Evolutionary conservation across 192 early-diverging fungal species (phyloP).

Genomic region (Entomortierella chlamydospora): DNA sequence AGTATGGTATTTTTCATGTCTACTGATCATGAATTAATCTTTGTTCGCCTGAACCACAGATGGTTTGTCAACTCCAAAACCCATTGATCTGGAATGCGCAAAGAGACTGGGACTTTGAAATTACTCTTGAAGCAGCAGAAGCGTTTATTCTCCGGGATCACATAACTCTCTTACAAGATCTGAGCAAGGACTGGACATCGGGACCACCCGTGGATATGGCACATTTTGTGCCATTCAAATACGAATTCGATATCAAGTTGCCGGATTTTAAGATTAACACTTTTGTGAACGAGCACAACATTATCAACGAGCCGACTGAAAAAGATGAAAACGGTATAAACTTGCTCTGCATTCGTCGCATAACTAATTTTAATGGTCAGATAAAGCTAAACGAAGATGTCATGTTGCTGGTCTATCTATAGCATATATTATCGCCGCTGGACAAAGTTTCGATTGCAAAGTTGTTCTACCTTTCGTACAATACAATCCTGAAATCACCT

Average conservation of each 20-base stretch:
- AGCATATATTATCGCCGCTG: slow-evolving; percentile 60
- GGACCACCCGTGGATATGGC: slow-evolving; percentile 62
- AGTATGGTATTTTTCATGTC: not conserved
- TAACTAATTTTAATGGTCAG: not conserved
- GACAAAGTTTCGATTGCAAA: slow-evolving; percentile 51
- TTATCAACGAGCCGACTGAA: slow-evolving; percentile 78
- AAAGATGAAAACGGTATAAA: slow-evolving; percentile 76
- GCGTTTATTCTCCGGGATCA: slow-evolving; percentile 81
- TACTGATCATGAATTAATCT: not conserved
- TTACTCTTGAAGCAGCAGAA: slow-evolving; percentile 55
- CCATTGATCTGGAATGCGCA: slow-evolving; percentile 80
- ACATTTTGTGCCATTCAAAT: slow-evolving; percentile 78
- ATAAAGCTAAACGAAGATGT: not conserved
- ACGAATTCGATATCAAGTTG: slow-evolving; percentile 65
- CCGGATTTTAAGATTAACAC: slow-evolving; percentile 66
- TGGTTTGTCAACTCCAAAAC: slow-evolving; percentile 64
- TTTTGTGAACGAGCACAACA: slow-evolving; percentile 82
- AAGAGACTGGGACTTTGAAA: slow-evolving; percentile 74
- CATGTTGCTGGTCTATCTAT: not conserved
- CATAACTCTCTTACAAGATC: slow-evolving; percentile 78
- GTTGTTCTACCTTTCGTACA: slow-evolving; percentile 66
- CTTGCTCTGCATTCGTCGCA: not conserved
- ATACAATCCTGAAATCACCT: slow-evolving; percentile 66
- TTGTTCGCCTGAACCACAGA: slow-evolving; percentile 43
- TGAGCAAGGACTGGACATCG: slow-evolving; percentile 75